Evolutionary conservation across 768 basidiomycete genomes (phyloP).

Genomic region (Hygrophorus russula): DNA sequence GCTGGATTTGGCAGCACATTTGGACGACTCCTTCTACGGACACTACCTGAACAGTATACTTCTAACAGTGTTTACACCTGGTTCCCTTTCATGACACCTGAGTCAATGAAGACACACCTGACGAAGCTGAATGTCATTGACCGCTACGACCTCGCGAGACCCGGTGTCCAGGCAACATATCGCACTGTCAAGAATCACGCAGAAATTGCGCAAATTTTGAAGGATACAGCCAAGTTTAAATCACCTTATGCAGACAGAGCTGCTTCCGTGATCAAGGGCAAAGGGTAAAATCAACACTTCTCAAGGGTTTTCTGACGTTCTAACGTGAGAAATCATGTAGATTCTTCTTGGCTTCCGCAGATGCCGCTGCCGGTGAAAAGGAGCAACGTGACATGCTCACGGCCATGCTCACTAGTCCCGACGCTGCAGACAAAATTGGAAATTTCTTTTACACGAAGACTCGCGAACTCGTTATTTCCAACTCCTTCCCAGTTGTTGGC

Average conservation of each 20-base stretch:
- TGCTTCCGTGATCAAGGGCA: slow-evolving; percentile 40
- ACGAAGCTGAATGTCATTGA: slow-evolving; percentile 40
- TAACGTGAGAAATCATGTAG: slow-evolving; percentile 21
- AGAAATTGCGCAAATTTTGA: slow-evolving; percentile 42
- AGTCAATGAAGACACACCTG: slow-evolving; percentile 50
- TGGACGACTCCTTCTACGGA: slow-evolving; percentile 63
- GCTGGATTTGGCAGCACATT: slow-evolving; percentile 72
- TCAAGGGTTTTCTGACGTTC: neutral
- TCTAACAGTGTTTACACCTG: slow-evolving; percentile 69
- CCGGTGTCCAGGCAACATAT: slow-evolving; percentile 18
- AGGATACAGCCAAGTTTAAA: slow-evolving; percentile 31
- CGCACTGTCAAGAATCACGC: slow-evolving; percentile 33
- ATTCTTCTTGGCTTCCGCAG: slow-evolving; percentile 44
- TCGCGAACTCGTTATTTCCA: slow-evolving; percentile 37
- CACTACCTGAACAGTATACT: slow-evolving; percentile 57
- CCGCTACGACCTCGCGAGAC: slow-evolving; percentile 46
- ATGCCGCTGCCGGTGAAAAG: slow-evolving; percentile 24
- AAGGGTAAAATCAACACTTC: slow-evolving; percentile 33
- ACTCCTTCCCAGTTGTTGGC: slow-evolving; percentile 51
- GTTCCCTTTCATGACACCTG: slow-evolving; percentile 83
- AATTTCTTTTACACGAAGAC: slow-evolving; percentile 60
- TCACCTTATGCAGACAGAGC: slow-evolving; percentile 40
- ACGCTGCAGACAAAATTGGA: slow-evolving; percentile 37
- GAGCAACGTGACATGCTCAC: slow-evolving; percentile 36
- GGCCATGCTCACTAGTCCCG: slow-evolving; percentile 36